phyloP scores from a whole-genome alignment of 139 green algal genomes.

The Zygnema circumcarinatum region DNA sequence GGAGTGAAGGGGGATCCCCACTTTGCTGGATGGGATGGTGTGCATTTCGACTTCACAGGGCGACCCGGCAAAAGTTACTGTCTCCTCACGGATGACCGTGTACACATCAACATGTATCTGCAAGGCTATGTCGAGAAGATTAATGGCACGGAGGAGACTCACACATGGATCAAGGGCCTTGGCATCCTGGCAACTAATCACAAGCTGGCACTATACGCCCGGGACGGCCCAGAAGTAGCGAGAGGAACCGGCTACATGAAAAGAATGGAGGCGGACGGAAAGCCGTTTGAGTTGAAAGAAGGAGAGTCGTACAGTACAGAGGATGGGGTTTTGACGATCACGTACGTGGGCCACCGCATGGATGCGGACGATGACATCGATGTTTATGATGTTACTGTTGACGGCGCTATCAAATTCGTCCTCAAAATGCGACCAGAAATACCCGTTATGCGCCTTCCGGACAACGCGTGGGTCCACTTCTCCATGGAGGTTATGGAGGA shows the following conservation, averaged over 20 bases:
- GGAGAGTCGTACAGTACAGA: constrained; percentile 17
- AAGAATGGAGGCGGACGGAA: constrained; percentile 40
- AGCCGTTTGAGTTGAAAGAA: constrained; percentile 32
- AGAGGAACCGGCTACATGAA: constrained; percentile 38
- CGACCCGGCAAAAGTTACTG: constrained; percentile 38
- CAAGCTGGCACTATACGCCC: constrained; percentile 43
- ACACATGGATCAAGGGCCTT: constrained; percentile 54
- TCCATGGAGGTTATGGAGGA: constrained; percentile 53
- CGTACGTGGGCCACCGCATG: not conserved
- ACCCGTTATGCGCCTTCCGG: not conserved
- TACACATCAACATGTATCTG: too few species aligned
- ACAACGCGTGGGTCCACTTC: constrained; percentile 43
- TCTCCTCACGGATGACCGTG: too few species aligned
- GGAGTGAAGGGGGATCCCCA: too few species aligned
- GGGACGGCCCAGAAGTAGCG: constrained; percentile 40
- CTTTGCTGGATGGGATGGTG: constrained; percentile 43
- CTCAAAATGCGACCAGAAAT: constrained; percentile 47
- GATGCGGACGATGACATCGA: constrained; percentile 47
- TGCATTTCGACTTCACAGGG: constrained; percentile 53
- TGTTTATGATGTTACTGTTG: constrained; percentile 25
- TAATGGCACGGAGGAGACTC: constrained; percentile 46
- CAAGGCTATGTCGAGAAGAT: too few species aligned
- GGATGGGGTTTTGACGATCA: constrained; percentile 23
- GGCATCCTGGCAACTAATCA: constrained; percentile 37
- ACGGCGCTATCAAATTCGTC: not conserved